Evolutionary conservation across 2,329 filamentous ascomycete genomes (phyloP).

Genomic region (Fusarium odoratissimum): DNA sequence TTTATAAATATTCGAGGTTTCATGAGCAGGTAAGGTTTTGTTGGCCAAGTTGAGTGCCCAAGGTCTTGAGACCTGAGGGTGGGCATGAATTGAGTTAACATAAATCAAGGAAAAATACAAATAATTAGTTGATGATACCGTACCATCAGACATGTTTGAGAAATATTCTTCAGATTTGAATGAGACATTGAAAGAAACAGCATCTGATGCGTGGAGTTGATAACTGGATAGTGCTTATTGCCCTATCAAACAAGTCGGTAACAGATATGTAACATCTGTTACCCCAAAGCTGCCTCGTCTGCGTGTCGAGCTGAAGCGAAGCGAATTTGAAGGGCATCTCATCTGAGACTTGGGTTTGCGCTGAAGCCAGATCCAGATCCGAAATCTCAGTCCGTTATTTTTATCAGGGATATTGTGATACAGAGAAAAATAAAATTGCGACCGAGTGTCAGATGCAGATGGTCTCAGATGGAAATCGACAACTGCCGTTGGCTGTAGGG

Average conservation of each 20-base stretch:
- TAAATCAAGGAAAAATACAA: background rate
- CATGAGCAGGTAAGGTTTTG: background rate
- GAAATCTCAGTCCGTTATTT: background rate
- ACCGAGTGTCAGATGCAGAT: slow-evolving; percentile 8
- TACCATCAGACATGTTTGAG: background rate
- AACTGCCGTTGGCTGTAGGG: slow-evolving; percentile 23
- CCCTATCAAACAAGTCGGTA: slow-evolving; percentile 7
- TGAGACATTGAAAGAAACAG: background rate
- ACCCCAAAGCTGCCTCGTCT: slow-evolving; percentile 24
- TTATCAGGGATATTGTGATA: slow-evolving; percentile 5
- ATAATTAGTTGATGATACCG: background rate
- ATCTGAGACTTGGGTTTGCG: slow-evolving; percentile 10
- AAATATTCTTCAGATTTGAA: background rate
- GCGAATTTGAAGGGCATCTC: background rate
- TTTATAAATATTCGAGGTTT: background rate
- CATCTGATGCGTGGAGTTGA: background rate
- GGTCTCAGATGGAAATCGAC: slow-evolving; percentile 24
- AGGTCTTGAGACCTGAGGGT: background rate
- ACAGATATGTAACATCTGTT: slow-evolving; percentile 14
- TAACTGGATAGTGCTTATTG: background rate
- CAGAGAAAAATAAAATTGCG: background rate
- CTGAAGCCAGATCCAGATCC: background rate
- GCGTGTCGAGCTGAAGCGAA: slow-evolving; percentile 10
- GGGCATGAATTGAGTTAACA: background rate
- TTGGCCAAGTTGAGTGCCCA: background rate